A percentile compares a stretch with the other conserved stretches of the same genome.
phyloP scores from a whole-genome alignment of 1,284 basidiomycete species.

The Pholiota adiposa region DNA sequence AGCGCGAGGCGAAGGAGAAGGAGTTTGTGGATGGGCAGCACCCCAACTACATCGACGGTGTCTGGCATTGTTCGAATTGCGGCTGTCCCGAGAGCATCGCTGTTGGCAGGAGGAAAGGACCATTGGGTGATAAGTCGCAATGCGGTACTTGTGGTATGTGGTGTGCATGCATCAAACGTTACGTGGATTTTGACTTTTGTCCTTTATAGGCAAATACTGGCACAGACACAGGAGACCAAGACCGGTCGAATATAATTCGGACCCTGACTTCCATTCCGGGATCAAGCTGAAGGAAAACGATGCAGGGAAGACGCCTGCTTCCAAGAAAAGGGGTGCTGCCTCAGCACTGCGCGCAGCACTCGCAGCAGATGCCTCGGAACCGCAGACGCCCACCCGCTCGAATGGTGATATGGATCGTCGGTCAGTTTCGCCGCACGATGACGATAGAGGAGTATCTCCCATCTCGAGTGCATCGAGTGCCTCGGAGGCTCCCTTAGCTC shows the following conservation, averaged over 20 bases:
- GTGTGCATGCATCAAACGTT: conserved; percentile 4
- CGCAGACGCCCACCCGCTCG: conserved; percentile 54
- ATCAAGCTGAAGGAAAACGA: conserved; percentile 59
- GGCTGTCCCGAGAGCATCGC: conserved; percentile 88
- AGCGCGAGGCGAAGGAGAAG: conserved; percentile 79
- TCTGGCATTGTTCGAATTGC: conserved; percentile 92
- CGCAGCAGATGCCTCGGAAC: conserved; percentile 52
- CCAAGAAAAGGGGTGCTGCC: conserved; percentile 60
- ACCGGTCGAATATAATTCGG: conserved; percentile 76
- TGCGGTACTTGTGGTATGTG: conserved; percentile 89
- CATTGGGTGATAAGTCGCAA: conserved; percentile 87
- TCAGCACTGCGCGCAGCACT: conserved; percentile 47
- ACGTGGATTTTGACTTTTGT: conserved; percentile 13
- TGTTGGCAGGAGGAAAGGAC: conserved; percentile 85
- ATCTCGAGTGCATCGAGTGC: conserved; percentile 71
- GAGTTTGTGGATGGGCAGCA: conserved; percentile 84
- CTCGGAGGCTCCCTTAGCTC: conserved; percentile 70
- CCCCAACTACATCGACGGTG: conserved; percentile 78
- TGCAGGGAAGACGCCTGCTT: conserved; percentile 44
- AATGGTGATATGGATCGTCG: conserved; percentile 45
- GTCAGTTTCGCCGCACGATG: conserved; percentile 42
- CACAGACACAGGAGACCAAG: conserved; percentile 81
- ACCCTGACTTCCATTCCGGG: conserved; percentile 69
- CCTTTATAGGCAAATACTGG: conserved; percentile 77
- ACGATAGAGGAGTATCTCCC: conserved; percentile 63